Conservation (phyloP, 2,329 filamentous ascomycete genomes). For the Talaromyces funiculosus region DNA sequence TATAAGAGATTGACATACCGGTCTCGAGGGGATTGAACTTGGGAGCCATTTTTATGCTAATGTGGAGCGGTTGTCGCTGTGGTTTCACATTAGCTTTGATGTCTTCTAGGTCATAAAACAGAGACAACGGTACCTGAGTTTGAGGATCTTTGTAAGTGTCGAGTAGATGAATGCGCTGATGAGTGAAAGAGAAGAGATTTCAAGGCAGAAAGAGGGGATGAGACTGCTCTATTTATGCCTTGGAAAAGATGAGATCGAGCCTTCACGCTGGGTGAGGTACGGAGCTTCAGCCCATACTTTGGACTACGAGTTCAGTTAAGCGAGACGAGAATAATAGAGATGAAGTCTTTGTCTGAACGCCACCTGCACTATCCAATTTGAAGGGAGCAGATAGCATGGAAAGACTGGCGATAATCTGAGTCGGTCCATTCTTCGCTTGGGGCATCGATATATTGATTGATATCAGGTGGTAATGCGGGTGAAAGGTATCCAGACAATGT, state of each 20-base stretch:
- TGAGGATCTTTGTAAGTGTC: not conserved
- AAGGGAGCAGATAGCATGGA: not conserved
- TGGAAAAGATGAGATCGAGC: not conserved
- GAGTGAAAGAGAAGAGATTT: not conserved
- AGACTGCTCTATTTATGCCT: not conserved
- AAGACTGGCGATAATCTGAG: not conserved
- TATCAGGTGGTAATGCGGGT: not conserved
- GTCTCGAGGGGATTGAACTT: conserved; percentile 9
- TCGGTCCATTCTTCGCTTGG: not conserved
- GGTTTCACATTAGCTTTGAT: not conserved
- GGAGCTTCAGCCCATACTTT: too few species aligned
- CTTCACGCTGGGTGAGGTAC: not conserved
- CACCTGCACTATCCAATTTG: not conserved
- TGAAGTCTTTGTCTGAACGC: not conserved
- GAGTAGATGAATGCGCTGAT: not conserved
- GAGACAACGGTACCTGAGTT: not conserved
- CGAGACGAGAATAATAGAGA: not conserved
- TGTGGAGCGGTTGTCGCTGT: not conserved
- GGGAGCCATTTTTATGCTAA: conserved; percentile 11
- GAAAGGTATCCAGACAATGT: not conserved
- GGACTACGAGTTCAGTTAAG: not conserved
- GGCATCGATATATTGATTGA: not conserved
- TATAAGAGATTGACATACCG: not conserved
- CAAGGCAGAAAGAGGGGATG: not conserved
- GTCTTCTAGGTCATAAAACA: not conserved